phyloP scores from a whole-genome alignment of 495 filamentous ascomycete species.

The Parathielavia hyrcaniae region DNA sequence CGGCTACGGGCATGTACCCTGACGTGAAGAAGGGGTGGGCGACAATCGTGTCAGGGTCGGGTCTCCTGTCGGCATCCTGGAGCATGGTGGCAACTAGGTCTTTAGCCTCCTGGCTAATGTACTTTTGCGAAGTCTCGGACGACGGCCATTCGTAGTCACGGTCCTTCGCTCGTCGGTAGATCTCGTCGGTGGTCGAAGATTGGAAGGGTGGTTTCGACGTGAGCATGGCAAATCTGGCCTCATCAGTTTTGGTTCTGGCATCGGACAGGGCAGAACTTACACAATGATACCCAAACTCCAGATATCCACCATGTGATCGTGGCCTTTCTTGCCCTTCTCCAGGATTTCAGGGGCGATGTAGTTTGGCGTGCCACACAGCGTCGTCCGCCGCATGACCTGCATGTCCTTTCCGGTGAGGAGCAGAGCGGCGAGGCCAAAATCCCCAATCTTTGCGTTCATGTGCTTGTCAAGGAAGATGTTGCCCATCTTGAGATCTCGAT shows the following conservation, averaged over 20 bases:
- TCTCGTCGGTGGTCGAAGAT: slow-evolving; percentile 77
- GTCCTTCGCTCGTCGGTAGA: slow-evolving; percentile 68
- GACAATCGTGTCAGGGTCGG: slow-evolving; percentile 73
- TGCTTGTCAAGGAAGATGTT: slow-evolving; percentile 93
- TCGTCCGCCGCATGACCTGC: slow-evolving; percentile 68
- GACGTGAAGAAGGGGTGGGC: slow-evolving; percentile 73
- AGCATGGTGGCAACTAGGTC: slow-evolving; percentile 70
- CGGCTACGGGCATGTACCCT: slow-evolving; percentile 49
- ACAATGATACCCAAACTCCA: slow-evolving; percentile 97
- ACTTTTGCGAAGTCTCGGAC: slow-evolving; percentile 42
- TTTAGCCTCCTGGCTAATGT: slow-evolving; percentile 59
- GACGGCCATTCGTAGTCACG: slow-evolving; percentile 73
- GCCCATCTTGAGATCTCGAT: slow-evolving; percentile 95
- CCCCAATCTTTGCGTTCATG: slow-evolving; percentile 97
- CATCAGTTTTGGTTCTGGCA: slow-evolving; percentile 17
- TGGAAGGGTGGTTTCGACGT: slow-evolving; percentile 86
- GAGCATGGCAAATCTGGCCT: slow-evolving; percentile 71
- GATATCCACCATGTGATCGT: slow-evolving; percentile 86
- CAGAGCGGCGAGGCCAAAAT: slow-evolving; percentile 94
- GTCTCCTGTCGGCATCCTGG: slow-evolving; percentile 64
- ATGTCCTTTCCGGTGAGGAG: slow-evolving; percentile 80
- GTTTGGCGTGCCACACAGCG: slow-evolving; percentile 93
- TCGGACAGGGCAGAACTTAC: slow-evolving; percentile 42
- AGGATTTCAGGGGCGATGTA: slow-evolving; percentile 97
- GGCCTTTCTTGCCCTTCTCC: slow-evolving; percentile 75